Percentiles rank a stretch among this genome's conserved stretches.
Conservation (phyloP, 2,329 filamentous ascomycete species). For the Macrophomina pseudophaseolina region DNA sequence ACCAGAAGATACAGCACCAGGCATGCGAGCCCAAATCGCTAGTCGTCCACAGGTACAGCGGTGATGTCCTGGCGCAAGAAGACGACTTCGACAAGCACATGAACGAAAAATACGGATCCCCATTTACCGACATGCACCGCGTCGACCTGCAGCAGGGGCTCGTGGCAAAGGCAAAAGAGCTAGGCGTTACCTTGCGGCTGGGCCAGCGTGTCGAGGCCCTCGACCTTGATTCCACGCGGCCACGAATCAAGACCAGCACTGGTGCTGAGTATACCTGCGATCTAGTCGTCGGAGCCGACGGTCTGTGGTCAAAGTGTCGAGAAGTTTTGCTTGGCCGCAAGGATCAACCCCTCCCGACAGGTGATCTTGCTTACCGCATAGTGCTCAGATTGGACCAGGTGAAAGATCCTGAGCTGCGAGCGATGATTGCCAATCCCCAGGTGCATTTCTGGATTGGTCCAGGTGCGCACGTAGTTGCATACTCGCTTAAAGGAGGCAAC, state of each 20-base stretch:
- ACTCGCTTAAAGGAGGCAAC: conserved; percentile 63
- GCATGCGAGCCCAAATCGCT: conserved; percentile 54
- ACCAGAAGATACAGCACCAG: conserved; percentile 46
- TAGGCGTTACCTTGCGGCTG: conserved; percentile 60
- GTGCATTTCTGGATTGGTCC: conserved; percentile 70
- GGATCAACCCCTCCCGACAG: conserved; percentile 61
- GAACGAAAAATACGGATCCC: conserved; percentile 59
- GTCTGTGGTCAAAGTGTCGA: conserved; percentile 65
- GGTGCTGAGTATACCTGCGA: conserved; percentile 56
- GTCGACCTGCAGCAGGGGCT: conserved; percentile 65
- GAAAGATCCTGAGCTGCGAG: conserved; percentile 54
- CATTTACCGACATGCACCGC: conserved; percentile 66
- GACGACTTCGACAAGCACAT: conserved; percentile 60
- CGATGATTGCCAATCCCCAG: conserved; percentile 58
- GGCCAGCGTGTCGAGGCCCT: conserved; percentile 55
- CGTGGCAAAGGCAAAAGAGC: conserved; percentile 55
- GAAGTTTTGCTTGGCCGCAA: conserved; percentile 53
- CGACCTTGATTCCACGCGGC: conserved; percentile 51
- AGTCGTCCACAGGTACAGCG: conserved; percentile 59
- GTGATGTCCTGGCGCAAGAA: conserved; percentile 55
- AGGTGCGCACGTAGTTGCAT: conserved; percentile 65
- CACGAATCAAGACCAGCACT: conserved; percentile 47
- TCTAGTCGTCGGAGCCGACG: conserved; percentile 67
- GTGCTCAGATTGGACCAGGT: conserved; percentile 61
- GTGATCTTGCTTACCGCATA: conserved; percentile 69